Percentiles rank a stretch among this genome's conserved stretches.
These are phyloP conservation scores for Anthracocystis setariae DNA, from an alignment of 1,284 basidiomycete species.

Conservation along the genomic window DNA sequence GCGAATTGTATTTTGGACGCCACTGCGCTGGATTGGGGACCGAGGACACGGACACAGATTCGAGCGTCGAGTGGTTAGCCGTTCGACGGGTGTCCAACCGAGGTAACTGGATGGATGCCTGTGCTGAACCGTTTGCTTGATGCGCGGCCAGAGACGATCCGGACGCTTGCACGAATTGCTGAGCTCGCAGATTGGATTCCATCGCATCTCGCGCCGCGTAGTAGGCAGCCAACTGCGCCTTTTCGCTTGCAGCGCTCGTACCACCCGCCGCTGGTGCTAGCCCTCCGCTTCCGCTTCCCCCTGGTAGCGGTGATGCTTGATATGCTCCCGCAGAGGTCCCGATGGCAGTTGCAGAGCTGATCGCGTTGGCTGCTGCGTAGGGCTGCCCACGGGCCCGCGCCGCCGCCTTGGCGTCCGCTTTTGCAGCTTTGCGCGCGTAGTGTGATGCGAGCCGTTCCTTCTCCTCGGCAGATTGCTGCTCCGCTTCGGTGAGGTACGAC, in stretches of 20 bases:
- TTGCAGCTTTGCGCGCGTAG: slow-evolving; percentile 38
- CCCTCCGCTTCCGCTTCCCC: background rate
- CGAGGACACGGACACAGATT: background rate
- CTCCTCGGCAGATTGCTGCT: slow-evolving; percentile 40
- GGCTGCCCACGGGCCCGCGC: slow-evolving; percentile 4
- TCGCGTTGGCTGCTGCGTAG: background rate
- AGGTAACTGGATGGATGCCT: background rate
- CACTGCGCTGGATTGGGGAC: slow-evolving; percentile 10
- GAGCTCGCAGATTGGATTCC: slow-evolving; percentile 15
- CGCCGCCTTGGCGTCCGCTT: slow-evolving; percentile 32
- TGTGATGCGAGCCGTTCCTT: slow-evolving; percentile 47
- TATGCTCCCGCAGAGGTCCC: background rate
- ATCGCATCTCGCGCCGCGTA: slow-evolving; percentile 44
- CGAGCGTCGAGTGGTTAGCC: background rate
- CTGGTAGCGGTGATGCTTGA: background rate
- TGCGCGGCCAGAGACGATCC: background rate
- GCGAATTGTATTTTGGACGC: slow-evolving; percentile 29
- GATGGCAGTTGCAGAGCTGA: background rate
- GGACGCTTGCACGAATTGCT: background rate
- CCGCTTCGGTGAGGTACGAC: slow-evolving; percentile 38
- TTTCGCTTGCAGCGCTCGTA: slow-evolving; percentile 22
- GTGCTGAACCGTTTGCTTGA: background rate
- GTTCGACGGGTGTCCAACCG: background rate
- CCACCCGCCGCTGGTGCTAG: background rate
- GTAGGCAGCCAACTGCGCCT: slow-evolving; percentile 47